These are phyloP conservation scores for Argentina anserina DNA, from an alignment of 306 rosid species.

Conservation along the genomic window DNA sequence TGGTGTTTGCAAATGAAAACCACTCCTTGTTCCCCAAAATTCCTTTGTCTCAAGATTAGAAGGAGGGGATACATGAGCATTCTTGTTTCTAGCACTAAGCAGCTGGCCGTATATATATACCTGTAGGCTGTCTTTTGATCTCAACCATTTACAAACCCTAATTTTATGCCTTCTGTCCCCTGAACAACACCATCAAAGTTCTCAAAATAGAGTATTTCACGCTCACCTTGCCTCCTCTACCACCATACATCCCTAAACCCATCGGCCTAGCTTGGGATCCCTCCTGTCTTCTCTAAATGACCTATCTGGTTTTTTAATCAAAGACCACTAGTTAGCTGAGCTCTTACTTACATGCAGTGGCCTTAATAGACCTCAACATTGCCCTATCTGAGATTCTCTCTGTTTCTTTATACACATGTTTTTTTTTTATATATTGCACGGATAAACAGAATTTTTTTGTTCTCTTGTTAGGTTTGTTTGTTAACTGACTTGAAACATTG, in stretches of 20 bases:
- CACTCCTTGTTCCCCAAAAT: conserved; percentile 36
- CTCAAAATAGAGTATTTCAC: conserved; percentile 39
- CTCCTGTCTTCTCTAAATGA: conserved; percentile 22
- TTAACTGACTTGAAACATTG: neutral
- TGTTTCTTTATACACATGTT: neutral
- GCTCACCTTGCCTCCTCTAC: conserved; percentile 36
- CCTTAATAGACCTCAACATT: neutral
- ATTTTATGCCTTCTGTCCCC: conserved; percentile 49
- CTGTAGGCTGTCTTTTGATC: conserved; percentile 26
- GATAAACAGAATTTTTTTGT: neutral
- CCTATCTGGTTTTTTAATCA: neutral
- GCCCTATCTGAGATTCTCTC: conserved; percentile 2
- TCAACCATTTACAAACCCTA: conserved; percentile 28
- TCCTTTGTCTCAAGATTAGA: conserved; percentile 30
- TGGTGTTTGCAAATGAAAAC: conserved; percentile 12
- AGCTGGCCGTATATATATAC: conserved; percentile 12
- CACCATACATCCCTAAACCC: conserved; percentile 22
- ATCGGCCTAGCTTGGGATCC: conserved; percentile 26
- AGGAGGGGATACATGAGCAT: conserved; percentile 25
- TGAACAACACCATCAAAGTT: conserved; percentile 54
- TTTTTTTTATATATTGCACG: neutral
- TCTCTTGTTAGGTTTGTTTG: neutral
- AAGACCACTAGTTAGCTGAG: neutral
- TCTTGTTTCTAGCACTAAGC: conserved; percentile 23
- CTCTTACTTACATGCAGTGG: neutral